Evolutionary conservation across 805 yeast genomes (phyloP).

Genomic region (Candida palmyrensis): DNA sequence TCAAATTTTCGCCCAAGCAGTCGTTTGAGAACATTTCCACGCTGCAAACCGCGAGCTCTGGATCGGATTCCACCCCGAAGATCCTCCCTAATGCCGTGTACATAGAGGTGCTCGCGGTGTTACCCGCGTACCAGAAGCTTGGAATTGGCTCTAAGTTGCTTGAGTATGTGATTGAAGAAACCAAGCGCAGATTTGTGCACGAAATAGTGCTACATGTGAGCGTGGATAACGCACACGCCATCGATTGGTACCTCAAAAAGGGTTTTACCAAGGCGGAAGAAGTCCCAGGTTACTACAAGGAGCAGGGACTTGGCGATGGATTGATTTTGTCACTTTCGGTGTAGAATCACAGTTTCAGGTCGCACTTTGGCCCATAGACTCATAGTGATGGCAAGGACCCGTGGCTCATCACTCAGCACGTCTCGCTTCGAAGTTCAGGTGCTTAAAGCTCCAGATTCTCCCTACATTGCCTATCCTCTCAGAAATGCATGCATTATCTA

Average conservation of each 20-base stretch:
- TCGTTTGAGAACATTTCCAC: constrained; percentile 2
- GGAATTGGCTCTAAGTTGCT: constrained; percentile 62
- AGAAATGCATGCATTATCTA: no score
- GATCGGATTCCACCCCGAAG: constrained; percentile 9
- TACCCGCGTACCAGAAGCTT: constrained; percentile 54
- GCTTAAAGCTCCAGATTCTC: no score
- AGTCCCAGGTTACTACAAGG: constrained; percentile 43
- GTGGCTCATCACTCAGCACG: no score
- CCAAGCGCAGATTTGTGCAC: constrained; percentile 50
- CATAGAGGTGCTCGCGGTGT: constrained; percentile 63
- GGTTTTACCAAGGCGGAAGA: constrained; percentile 42
- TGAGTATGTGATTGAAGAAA: constrained; percentile 50
- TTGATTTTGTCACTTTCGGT: constrained; percentile 19
- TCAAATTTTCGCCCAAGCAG: constrained; percentile 17
- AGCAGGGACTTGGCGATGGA: constrained; percentile 46
- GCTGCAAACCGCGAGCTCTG: constrained; percentile 3
- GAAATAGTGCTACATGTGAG: constrained; percentile 52
- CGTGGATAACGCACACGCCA: constrained; percentile 33
- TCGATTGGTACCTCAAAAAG: constrained; percentile 46
- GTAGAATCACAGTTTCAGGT: not conserved
- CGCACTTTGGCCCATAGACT: no score
- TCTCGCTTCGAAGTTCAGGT: no score
- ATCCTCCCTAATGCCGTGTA: constrained; percentile 50
- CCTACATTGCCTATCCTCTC: no score
- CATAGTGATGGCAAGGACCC: no score